Conservation (phyloP, 2,329 filamentous ascomycete species). For the Pyrenophora graminea region DNA sequence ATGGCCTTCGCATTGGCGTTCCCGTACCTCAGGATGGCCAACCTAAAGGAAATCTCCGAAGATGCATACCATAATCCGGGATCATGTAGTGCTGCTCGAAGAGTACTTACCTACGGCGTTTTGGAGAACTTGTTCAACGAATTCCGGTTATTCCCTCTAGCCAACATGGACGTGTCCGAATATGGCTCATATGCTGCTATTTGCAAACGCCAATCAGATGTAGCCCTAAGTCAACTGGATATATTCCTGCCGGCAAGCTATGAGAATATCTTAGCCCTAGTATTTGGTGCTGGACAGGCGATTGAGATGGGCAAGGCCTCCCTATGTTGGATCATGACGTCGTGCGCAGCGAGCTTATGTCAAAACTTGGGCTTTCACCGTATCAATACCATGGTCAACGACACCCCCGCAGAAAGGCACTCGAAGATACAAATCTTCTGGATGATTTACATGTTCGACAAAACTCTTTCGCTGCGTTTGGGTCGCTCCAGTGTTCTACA, state of each 20-base stretch:
- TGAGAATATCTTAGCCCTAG: conserved; percentile 44
- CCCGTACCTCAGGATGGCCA: conserved; percentile 36
- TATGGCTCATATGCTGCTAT: conserved; percentile 14
- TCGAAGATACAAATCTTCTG: conserved; percentile 43
- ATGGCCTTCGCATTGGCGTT: conserved; percentile 41
- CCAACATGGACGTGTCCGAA: conserved; percentile 15
- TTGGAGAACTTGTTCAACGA: conserved; percentile 37
- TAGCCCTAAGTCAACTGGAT: conserved; percentile 39
- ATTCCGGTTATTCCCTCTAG: conserved; percentile 25
- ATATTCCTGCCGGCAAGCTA: conserved; percentile 40
- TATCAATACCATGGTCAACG: conserved; percentile 41
- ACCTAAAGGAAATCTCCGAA: conserved; percentile 30
- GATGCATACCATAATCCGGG: conserved; percentile 30
- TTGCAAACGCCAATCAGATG: conserved; percentile 52
- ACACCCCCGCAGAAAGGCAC: conserved; percentile 32
- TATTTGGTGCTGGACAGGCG: conserved; percentile 38
- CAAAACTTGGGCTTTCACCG: conserved; percentile 45
- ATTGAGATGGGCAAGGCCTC: conserved; percentile 45
- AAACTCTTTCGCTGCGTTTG: conserved; percentile 44
- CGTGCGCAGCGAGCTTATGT: conserved; percentile 37
- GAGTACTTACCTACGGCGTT: conserved; percentile 37
- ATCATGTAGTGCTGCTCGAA: conserved; percentile 25
- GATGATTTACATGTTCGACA: conserved; percentile 48
- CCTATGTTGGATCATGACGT: conserved; percentile 40
- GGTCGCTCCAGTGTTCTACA: conserved; percentile 45